phyloP scores from a whole-genome alignment of 257 asterid species.

The Solanum paucissectum region DNA sequence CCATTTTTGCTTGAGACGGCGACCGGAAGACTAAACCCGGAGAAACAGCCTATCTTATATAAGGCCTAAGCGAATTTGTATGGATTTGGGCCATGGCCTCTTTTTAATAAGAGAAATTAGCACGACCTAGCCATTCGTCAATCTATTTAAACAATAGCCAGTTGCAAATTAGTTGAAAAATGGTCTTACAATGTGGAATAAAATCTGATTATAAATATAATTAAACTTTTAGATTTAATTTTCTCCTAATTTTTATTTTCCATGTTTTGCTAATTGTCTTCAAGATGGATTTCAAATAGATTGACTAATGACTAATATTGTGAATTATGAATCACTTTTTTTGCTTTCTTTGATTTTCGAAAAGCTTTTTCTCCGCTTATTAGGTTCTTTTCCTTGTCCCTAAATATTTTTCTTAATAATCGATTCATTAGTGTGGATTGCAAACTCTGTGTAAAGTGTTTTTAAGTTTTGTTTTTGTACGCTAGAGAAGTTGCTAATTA shows the following conservation, averaged over 20 bases:
- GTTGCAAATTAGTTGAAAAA: not conserved
- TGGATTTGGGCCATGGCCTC: not conserved
- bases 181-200: not conserved
- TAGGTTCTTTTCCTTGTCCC: too few relatives aligned
- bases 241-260: not conserved
- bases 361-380: not conserved
- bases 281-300: not conserved
- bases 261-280: not conserved
- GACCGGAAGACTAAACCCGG: not conserved
- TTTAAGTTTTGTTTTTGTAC: not conserved
- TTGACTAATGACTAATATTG: not conserved
- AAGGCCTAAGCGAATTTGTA: not conserved
- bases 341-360: not conserved
- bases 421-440: too few relatives aligned
- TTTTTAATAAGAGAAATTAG: too few relatives aligned
- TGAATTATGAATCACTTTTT: not conserved
- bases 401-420: too few relatives aligned
- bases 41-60: not conserved
- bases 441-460: not conserved
- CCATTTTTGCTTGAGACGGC: not conserved
- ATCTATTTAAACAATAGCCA: not conserved
- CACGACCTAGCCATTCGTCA: not conserved
- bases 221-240: not conserved
- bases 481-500: not conserved
- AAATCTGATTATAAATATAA: not conserved